Evolutionary conservation across 306 rosid species (phyloP).

Genomic region (Pterocarpus santalinus): DNA sequence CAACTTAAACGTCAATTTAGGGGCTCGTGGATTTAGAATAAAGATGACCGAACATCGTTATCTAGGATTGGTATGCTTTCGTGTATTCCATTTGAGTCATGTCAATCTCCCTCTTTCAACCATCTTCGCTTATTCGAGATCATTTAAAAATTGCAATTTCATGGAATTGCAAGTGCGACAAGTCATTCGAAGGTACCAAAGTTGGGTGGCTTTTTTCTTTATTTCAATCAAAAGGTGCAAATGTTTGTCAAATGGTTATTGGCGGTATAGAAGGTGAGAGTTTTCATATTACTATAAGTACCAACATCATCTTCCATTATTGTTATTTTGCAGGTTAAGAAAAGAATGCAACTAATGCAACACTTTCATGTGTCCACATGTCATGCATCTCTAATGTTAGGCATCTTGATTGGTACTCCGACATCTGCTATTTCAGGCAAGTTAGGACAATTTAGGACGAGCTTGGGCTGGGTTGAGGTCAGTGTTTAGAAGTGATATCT

Average conservation of each 20-base stretch:
- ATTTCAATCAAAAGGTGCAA: not conserved
- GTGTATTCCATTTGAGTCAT: conserved; percentile 21
- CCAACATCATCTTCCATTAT: not conserved
- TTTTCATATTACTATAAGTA: not conserved
- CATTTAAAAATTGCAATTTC: conserved; percentile 13
- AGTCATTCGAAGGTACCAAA: not conserved
- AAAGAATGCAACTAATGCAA: not conserved
- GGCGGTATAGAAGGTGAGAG: not conserved
- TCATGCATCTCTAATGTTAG: not conserved
- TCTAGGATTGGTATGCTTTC: conserved; percentile 3
- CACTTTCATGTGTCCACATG: not conserved
- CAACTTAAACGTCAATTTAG: not conserved
- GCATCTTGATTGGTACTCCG: not conserved
- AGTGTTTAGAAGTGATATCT: not conserved
- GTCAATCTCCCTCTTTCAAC: conserved; percentile 2
- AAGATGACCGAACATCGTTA: not conserved
- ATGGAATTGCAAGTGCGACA: not conserved
- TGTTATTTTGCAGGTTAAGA: not conserved
- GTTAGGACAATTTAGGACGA: not conserved
- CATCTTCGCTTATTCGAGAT: not conserved
- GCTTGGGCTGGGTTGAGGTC: not conserved
- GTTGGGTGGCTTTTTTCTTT: not conserved
- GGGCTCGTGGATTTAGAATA: not conserved
- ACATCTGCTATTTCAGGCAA: not conserved
- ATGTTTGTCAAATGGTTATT: conserved; percentile 14